A percentile compares a stretch with the other conserved stretches of the same genome.
Evolutionary conservation across 2,329 filamentous ascomycete species (phyloP).

Genomic region (Cryphonectria naterciae): DNA sequence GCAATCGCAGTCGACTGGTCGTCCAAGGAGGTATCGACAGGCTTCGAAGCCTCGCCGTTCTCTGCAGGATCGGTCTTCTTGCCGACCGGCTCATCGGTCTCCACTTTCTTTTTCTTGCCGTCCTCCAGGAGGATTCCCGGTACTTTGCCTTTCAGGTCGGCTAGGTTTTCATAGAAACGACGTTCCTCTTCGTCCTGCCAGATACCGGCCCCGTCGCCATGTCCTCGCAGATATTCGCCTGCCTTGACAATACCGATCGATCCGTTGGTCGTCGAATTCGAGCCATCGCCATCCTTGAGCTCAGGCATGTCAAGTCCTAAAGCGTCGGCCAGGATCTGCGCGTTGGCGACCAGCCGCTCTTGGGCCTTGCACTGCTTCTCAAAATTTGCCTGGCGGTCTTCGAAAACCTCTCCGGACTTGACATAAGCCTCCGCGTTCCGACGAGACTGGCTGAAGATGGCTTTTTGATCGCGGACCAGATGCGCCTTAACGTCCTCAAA

Average conservation of each 20-base stretch:
- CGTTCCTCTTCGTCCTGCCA: constrained; percentile 99
- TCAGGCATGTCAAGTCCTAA: constrained; percentile 93
- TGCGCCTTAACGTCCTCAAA: constrained; percentile 92
- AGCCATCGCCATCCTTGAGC: constrained; percentile 79
- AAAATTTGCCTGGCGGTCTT: constrained; percentile 93
- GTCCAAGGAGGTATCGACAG: constrained; percentile 61
- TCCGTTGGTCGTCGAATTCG: constrained; percentile 67
- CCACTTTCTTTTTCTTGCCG: constrained; percentile 88
- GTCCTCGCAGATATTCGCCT: constrained; percentile 87
- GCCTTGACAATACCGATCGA: constrained; percentile 93
- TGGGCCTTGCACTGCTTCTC: constrained; percentile 92
- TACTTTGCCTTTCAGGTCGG: constrained; percentile 94
- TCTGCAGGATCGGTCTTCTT: constrained; percentile 69
- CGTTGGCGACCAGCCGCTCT: constrained; percentile 86
- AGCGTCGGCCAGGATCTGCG: constrained; percentile 86
- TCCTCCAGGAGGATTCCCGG: constrained; percentile 93
- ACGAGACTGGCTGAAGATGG: constrained; percentile 81
- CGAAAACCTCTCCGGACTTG: constrained; percentile 97
- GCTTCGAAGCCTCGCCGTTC: constrained; percentile 53
- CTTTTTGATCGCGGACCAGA: constrained; percentile 88
- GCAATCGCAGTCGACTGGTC: constrained; percentile 93
- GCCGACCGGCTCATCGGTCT: constrained; percentile 79
- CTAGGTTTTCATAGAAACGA: constrained; percentile 95
- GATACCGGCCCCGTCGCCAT: constrained; percentile 88
- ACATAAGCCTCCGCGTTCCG: constrained; percentile 98